Percentiles rank a stretch among this genome's conserved stretches.
phyloP scores from a whole-genome alignment of 345 rosid genomes.

The Lepidium sativum region DNA sequence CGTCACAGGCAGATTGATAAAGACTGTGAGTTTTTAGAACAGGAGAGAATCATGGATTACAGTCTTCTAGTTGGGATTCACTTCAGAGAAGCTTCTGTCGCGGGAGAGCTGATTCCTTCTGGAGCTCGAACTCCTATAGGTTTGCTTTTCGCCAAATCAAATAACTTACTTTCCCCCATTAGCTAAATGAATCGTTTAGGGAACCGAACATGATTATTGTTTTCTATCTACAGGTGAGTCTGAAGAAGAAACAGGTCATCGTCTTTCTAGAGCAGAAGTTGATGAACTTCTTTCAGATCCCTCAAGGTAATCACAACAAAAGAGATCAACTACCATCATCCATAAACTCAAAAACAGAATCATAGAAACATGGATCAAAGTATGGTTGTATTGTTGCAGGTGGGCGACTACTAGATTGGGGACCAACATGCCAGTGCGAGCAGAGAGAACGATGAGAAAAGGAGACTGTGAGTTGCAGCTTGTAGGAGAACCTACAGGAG shows the following conservation, averaged over 20 bases:
- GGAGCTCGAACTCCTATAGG: constrained; percentile 40
- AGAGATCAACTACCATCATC: neutral
- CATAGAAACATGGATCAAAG: neutral
- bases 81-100: constrained; percentile 57
- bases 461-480: constrained; percentile 48
- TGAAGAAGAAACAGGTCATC: constrained; percentile 25
- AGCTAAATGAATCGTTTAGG: neutral
- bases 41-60: constrained; percentile 95
- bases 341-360: neutral
- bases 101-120: constrained; percentile 67
- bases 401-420: constrained; percentile 76
- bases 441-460: constrained; percentile 63
- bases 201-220: neutral
- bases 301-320: constrained; percentile 27
- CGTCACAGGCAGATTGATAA: constrained; percentile 70
- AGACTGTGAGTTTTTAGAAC: constrained; percentile 90
- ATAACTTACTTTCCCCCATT: neutral
- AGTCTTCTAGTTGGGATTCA: constrained; percentile 92
- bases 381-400: constrained; percentile 31
- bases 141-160: constrained; percentile 3
- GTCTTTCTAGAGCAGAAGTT: constrained; percentile 29
- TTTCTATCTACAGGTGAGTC: constrained; percentile 24
- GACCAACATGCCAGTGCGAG: constrained; percentile 67
- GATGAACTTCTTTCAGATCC: constrained; percentile 32
- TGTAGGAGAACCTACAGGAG: constrained; percentile 72